Evolutionary conservation across 2,329 filamentous ascomycete genomes (phyloP).

Genomic region (Clarireedia homoeocarpa): DNA sequence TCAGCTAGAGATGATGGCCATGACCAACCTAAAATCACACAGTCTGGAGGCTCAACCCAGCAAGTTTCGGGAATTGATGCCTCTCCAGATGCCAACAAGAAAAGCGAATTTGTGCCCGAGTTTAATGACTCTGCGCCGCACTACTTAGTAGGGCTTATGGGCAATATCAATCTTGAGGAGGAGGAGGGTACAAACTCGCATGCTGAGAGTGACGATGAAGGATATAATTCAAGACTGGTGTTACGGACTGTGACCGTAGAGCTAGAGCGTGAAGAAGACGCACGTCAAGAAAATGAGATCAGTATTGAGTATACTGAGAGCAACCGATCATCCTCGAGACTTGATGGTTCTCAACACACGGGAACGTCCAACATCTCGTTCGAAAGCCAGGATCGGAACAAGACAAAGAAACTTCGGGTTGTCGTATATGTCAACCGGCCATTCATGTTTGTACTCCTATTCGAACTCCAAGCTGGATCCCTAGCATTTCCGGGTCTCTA

Average conservation of each 20-base stretch:
- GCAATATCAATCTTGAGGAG: constrained; percentile 47
- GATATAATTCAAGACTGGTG: constrained; percentile 46
- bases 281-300: constrained; percentile 37
- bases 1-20: constrained; percentile 9
- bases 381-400: constrained; percentile 45
- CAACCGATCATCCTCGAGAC: constrained; percentile 8
- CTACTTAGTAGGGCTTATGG: constrained; percentile 63
- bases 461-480: constrained; percentile 52
- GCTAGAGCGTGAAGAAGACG: constrained; percentile 38
- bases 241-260: constrained; percentile 63
- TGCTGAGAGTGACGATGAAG: constrained; percentile 6
- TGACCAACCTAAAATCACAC: background rate
- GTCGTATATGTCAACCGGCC: constrained; percentile 67
- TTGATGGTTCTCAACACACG: constrained; percentile 20
- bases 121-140: constrained; percentile 33
- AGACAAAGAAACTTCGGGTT: constrained; percentile 52
- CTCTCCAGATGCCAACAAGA: background rate
- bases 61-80: background rate
- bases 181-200: background rate
- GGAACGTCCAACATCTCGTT: constrained; percentile 26
- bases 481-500: constrained; percentile 50
- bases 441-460: constrained; percentile 72
- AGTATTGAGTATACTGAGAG: constrained; percentile 35
- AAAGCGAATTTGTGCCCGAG: background rate
- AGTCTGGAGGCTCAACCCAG: background rate